Evolutionary conservation across 169 alveolate species (phyloP).

Genomic region (Plasmodium vinckei): DNA sequence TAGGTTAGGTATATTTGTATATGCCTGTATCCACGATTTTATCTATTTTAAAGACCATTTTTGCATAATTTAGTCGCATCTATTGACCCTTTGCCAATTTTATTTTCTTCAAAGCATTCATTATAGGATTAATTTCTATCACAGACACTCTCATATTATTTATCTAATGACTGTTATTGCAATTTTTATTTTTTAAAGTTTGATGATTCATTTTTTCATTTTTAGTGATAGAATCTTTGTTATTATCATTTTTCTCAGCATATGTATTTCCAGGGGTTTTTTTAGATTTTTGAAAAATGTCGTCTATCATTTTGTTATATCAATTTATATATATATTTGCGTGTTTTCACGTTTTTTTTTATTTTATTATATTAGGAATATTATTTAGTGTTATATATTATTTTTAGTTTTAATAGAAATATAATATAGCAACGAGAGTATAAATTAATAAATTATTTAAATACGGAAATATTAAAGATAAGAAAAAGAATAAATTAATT

Average conservation of each 20-base stretch:
- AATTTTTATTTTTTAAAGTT: neutral
- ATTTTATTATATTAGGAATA: too few relatives aligned
- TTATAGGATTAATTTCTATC: neutral
- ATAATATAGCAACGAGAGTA: neutral
- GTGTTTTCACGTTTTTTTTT: neutral
- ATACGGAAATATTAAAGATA: too few relatives aligned
- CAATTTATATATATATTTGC: neutral
- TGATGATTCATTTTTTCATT: neutral
- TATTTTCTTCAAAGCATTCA: neutral
- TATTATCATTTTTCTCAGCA: slow-evolving; percentile 35
- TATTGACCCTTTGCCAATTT: too few relatives aligned
- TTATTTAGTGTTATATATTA: too few relatives aligned
- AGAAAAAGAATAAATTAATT: too few relatives aligned
- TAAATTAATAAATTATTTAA: neutral
- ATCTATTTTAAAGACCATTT: too few relatives aligned
- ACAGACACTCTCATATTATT: neutral
- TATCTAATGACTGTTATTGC: neutral
- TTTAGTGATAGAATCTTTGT: neutral
- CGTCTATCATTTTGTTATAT: slow-evolving; percentile 12
- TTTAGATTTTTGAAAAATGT: neutral
- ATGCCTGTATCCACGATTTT: neutral
- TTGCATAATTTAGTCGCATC: too few relatives aligned
- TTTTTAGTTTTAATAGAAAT: too few relatives aligned
- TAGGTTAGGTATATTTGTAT: neutral
- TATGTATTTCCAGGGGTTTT: slow-evolving; percentile 38